These are phyloP conservation scores for Exophiala aquamarina DNA, from an alignment of 2,329 filamentous ascomycete genomes.

Conservation along the genomic window DNA sequence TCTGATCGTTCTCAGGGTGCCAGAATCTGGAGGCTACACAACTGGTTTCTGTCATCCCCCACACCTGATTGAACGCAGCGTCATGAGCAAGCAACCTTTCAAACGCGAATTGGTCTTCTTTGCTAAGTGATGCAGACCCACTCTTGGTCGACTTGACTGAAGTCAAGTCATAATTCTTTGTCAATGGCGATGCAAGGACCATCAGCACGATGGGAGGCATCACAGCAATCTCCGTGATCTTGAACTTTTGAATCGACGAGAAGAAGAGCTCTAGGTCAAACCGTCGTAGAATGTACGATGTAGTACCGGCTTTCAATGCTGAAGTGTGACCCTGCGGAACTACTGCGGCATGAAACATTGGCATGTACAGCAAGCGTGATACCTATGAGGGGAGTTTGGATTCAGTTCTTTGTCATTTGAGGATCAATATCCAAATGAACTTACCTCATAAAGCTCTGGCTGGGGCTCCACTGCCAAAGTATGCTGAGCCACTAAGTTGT, in stretches of 20 bases:
- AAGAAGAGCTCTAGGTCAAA: conserved; percentile 82
- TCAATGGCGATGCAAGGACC: conserved; percentile 29
- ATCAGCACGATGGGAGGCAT: conserved; percentile 46
- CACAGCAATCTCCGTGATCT: conserved; percentile 74
- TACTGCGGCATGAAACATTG: conserved; percentile 54
- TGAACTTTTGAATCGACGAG: conserved; percentile 68
- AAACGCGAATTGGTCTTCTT: conserved; percentile 39
- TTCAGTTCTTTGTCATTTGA: not conserved
- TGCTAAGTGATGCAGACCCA: conserved; percentile 51
- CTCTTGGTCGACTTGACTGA: conserved; percentile 45
- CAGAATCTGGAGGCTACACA: conserved; percentile 28
- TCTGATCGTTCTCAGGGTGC: conserved; percentile 38
- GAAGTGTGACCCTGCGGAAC: conserved; percentile 46
- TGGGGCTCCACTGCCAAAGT: conserved; percentile 4
- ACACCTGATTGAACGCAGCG: conserved; percentile 48
- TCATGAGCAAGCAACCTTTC: conserved; percentile 40
- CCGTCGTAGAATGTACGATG: conserved; percentile 65
- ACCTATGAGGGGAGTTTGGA: conserved; percentile 1
- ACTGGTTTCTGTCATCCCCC: conserved; percentile 57
- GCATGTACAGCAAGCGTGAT: conserved; percentile 43
- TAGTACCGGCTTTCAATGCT: conserved; percentile 46
- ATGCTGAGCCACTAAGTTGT: conserved; percentile 22
- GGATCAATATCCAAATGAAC: no score
- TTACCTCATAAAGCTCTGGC: not conserved
- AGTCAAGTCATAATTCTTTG: conserved; percentile 31